A percentile compares a stretch with the other conserved stretches of the same genome.
Conservation (phyloP, 2,329 filamentous ascomycete genomes). For the Shiraia sp. region DNA sequence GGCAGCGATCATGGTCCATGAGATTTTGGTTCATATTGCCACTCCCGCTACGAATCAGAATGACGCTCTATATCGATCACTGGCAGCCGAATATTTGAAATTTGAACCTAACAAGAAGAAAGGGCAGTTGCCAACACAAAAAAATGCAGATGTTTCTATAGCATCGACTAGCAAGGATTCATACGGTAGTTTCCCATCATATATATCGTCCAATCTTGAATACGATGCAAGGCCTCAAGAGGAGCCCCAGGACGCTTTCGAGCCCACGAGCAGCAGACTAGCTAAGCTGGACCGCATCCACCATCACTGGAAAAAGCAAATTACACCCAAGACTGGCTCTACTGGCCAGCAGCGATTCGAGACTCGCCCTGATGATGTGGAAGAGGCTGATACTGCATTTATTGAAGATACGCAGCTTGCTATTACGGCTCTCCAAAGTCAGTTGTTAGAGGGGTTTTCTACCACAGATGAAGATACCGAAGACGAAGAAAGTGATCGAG, state of each 20-base stretch:
- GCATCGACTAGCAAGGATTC: constrained; percentile 30
- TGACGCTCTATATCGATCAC: constrained; percentile 47
- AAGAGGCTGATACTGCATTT: constrained; percentile 24
- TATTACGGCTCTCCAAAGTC: constrained; percentile 46
- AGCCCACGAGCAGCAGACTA: constrained; percentile 24
- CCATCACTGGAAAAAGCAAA: constrained; percentile 23
- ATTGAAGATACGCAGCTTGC: constrained; percentile 52
- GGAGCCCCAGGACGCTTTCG: constrained; percentile 6
- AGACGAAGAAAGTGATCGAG: constrained; percentile 3
- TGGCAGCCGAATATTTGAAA: constrained; percentile 47
- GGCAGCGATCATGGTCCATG: constrained; percentile 35
- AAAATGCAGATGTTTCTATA: constrained; percentile 4
- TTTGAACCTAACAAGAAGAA: constrained; percentile 31
- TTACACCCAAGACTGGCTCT: constrained; percentile 10
- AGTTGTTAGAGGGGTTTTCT: constrained; percentile 37
- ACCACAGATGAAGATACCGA: constrained; percentile 21
- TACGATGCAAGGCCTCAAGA: neutral
- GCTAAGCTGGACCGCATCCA: constrained; percentile 32
- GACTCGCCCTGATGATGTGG: neutral
- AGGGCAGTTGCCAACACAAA: neutral
- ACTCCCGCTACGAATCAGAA: constrained; percentile 46
- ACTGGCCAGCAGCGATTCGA: neutral
- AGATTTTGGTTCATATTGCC: constrained; percentile 53
- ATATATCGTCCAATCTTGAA: constrained; percentile 15
- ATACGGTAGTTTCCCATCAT: constrained; percentile 41